Conservation (phyloP, 1,139 yeast species). For the Spathaspora sp. region DNA sequence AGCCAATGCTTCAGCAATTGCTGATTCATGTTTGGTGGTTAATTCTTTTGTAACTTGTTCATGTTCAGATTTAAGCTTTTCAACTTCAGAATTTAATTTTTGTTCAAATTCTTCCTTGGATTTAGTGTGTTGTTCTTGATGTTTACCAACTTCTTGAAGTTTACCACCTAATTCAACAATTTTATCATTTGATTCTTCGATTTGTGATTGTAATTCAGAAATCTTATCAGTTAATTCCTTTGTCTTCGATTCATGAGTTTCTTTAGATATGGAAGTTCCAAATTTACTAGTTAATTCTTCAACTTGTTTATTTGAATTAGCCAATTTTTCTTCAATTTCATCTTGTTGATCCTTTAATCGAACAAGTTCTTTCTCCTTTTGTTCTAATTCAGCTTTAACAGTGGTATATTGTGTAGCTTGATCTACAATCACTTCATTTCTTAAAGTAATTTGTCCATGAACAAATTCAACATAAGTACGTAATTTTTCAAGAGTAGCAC, state of each 20-base stretch:
- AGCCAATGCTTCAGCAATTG: not conserved
- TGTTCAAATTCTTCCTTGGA: not conserved
- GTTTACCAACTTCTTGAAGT: not conserved
- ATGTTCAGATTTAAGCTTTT: not conserved
- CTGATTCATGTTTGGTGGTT: not conserved
- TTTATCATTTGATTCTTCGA: slow-evolving; percentile 1
- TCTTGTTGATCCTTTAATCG: not conserved
- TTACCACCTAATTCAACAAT: not conserved
- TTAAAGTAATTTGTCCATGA: not conserved
- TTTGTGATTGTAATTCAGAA: slow-evolving; percentile 4
- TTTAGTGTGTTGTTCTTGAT: not conserved
- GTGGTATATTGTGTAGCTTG: not conserved
- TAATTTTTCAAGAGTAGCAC: slow-evolving; percentile 1
- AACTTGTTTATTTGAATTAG: not conserved
- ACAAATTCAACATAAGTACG: not conserved
- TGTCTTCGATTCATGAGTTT: not conserved
- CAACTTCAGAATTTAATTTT: not conserved
- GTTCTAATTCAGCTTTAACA: slow-evolving; percentile 1
- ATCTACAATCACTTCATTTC: not conserved
- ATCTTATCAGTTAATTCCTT: slow-evolving; percentile 2
- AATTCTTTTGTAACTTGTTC: not conserved
- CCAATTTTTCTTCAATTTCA: not conserved
- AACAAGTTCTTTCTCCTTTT: not conserved
- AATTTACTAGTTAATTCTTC: not conserved
- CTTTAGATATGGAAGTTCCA: not conserved